Evolutionary conservation across 2,329 filamentous ascomycete species (phyloP).

Genomic region (Fusarium sp.): DNA sequence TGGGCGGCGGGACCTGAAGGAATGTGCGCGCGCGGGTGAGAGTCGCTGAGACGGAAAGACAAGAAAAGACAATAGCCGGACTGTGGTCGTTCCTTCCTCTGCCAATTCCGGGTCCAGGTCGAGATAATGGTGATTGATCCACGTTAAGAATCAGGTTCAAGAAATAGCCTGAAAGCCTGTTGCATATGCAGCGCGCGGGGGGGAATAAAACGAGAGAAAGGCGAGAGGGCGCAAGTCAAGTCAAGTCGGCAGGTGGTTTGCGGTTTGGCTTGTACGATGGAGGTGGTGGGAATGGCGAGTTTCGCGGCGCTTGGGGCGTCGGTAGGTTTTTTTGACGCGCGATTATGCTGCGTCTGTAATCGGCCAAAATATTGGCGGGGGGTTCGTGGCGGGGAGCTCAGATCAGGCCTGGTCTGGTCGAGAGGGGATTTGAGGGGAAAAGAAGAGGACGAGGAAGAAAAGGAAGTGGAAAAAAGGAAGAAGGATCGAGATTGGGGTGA

Average conservation of each 20-base stretch:
- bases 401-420: constrained; percentile 37
- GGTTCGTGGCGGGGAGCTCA: constrained; percentile 46
- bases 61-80: constrained; percentile 39
- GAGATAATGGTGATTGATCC: constrained; percentile 6
- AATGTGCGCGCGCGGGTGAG: constrained; percentile 28
- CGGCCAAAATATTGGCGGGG: constrained; percentile 38
- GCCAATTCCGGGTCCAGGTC: constrained; percentile 3
- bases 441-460: constrained; percentile 18
- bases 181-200: constrained; percentile 15
- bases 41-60: constrained; percentile 22
- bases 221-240: background rate
- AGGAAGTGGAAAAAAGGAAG: constrained; percentile 24
- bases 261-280: constrained; percentile 9
- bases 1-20: constrained; percentile 7
- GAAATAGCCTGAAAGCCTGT: constrained; percentile 26
- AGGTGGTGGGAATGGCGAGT: constrained; percentile 32
- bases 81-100: constrained; percentile 32
- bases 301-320: constrained; percentile 48
- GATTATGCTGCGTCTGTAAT: constrained; percentile 49
- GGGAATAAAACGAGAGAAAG: constrained; percentile 12
- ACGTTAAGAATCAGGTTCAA: constrained; percentile 21
- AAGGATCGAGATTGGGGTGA: constrained; percentile 40
- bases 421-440: constrained; percentile 27
- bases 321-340: constrained; percentile 48
- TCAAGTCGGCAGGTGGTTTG: constrained; percentile 16